Base-by-base conservation (phyloP, 441 rosid species). In the Daphne laureola region DNA sequence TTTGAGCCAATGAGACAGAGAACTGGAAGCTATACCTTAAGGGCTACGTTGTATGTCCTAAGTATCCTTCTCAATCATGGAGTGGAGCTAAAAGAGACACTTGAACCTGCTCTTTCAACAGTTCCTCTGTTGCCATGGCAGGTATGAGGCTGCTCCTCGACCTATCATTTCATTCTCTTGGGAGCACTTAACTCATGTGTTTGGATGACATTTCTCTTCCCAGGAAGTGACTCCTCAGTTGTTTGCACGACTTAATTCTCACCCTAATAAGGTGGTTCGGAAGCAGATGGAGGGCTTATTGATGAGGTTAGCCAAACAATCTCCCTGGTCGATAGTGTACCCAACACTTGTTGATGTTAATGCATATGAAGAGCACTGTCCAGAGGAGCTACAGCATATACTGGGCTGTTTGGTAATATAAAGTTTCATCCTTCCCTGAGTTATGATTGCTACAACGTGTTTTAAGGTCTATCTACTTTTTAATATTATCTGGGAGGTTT, bases 101-200 rank as follows among this genome's bases (percentile, higher is more conserved):
- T 93, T 74, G 89, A 74, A 73, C 74, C 77, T 65, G 82, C 84
- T 57, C 98, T 93, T 69, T 85, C 92, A 57, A 67, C 78, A 56
- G 77, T 87, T 71, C 95, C 98, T 68, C 62, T 89, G 78, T 73
- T 78, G 63, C 82, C 98, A 59, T 93, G 98, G 98, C 98, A 93
- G 97, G 98, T 83, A 61, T 66, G 65, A 47, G 65, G 52, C 63
- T 62, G 54, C 63, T 61, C 59, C 49, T 58, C 53, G 18, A 17
- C 46, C 25, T 38, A 26, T 23, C 62, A 18, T 51, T 65, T 58
- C 49, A 51, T 63, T 69, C 53, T 48, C 35, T n/a, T 46, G 16
- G 49, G 52, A 61, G 38, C 11, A 31, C 9, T 31, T 31, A 9
- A 9, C 45, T 46, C 17, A 41, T 12, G 14, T 43, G 7, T 14